Base-by-base conservation (phyloP, 495 filamentous ascomycete species). In the Penicillium odoratum region DNA sequence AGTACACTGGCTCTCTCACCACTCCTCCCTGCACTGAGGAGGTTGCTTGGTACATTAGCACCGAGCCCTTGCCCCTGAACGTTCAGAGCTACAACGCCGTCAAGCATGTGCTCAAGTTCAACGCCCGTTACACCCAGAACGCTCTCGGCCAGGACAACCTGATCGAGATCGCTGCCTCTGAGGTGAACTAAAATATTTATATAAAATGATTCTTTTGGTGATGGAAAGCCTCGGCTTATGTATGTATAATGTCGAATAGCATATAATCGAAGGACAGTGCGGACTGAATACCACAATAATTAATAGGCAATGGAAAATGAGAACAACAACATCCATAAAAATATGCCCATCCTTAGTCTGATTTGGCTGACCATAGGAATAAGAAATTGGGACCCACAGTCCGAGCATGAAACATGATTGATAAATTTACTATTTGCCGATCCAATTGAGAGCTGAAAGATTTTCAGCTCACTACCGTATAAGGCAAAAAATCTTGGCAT, bases 1-100 rank as follows among this genome's bases (percentile, higher is more conserved):
- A 77, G 36, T 88, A 88, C 68, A 69, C 71, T 0, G 87, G 87
- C 47, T 86, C 83, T 1, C 78, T 90, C 18, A 90, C 87, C 34
- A 89, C 87, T 5, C 87, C 87, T 36, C 87, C 87, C 0, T 90
- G 87, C 74, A 75, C 75, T 26, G 85, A 90, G 69, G 78, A 76
- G 26, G 74, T 89, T 42, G 72, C 65, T 21, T 89, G 84, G 77
- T 77, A 81, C 53, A 74, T 89, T 42, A 79, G 78, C 55, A 71
- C 77, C 15, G 58, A 81, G 56, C 77, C 80, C 30, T 65, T 89
- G 13, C 58, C 61, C 36, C 62, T 89, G 42, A 75, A 82, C 48
- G 74, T 83, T 13, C 62, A 73, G 36, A 83, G 77, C 26, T 88
- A 78, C 65, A 76, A 78, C 56, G 69, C 67, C 3, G 79, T 81